phyloP scores from a whole-genome alignment of 169 alveolate genomes.

The Cryptosporidium meleagridis region DNA sequence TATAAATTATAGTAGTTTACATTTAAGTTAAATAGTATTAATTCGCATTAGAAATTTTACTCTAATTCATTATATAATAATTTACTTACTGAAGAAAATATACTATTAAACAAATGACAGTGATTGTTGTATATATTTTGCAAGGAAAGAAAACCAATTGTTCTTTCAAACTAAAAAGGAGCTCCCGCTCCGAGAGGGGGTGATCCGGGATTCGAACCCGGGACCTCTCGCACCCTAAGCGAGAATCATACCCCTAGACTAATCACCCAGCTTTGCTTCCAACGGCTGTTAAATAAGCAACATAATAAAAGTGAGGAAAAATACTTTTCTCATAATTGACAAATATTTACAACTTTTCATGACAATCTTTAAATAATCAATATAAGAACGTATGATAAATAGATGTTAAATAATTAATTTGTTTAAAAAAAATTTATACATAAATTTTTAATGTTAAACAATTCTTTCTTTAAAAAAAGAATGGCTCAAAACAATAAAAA shows the following conservation, averaged over 20 bases:
- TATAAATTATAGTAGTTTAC: background rate
- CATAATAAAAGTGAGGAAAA: background rate
- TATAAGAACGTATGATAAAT: background rate
- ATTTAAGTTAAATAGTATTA: background rate
- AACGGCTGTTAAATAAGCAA: background rate
- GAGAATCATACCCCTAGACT: conserved; percentile 98
- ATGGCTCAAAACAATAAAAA: too few species aligned
- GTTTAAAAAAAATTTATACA: too few species aligned
- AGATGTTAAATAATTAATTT: too few species aligned
- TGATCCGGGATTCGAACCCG: conserved; percentile 98
- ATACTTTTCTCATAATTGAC: background rate
- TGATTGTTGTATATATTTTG: too few species aligned
- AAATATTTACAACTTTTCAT: background rate
- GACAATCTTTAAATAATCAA: background rate
- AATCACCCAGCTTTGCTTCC: conserved; percentile 74
- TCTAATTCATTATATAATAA: background rate
- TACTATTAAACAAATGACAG: too few species aligned
- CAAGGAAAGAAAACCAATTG: too few species aligned
- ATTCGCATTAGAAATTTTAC: background rate
- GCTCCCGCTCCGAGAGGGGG: conserved; percentile 58
- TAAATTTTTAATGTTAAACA: too few species aligned
- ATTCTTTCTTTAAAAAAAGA: too few species aligned
- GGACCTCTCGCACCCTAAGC: conserved; percentile 99
- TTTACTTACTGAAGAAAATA: background rate
- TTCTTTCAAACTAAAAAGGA: background rate